These are phyloP conservation scores for Talaromyces wortmannii DNA, from an alignment of 495 filamentous ascomycete species.

Conservation along the genomic window DNA sequence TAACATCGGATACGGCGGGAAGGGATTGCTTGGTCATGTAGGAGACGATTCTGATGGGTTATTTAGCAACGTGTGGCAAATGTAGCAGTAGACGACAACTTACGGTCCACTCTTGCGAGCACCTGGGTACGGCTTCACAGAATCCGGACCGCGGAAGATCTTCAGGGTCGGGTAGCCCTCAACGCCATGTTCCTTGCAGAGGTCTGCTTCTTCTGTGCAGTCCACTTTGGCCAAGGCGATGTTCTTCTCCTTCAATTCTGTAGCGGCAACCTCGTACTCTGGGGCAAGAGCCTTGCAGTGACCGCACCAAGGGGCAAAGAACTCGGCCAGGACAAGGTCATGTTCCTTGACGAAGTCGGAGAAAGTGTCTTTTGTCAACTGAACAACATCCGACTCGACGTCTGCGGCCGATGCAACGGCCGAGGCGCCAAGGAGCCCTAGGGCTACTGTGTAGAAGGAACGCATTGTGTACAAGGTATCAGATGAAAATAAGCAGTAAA, in stretches of 20 bases:
- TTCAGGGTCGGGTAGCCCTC: conserved; percentile 98
- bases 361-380: conserved; percentile 82
- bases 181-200: conserved; percentile 84
- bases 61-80: conserved; percentile 10
- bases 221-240: conserved; percentile 92
- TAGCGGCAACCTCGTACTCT: conserved; percentile 90
- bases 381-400: conserved; percentile 65
- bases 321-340: conserved; percentile 89
- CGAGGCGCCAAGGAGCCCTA: conserved; percentile 53
- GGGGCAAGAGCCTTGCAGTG: conserved; percentile 95
- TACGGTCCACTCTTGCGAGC: conserved; percentile 86
- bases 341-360: conserved; percentile 77
- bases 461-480: conserved; percentile 39
- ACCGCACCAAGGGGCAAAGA: conserved; percentile 98
- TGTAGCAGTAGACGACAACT: conserved; percentile 24
- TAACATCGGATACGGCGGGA: conserved; percentile 79
- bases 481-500: too few species aligned
- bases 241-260: conserved; percentile 88
- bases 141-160: conserved; percentile 93
- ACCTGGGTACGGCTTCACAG: conserved; percentile 74
- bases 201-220: conserved; percentile 88
- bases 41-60: conserved; percentile 53
- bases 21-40: conserved; percentile 99
- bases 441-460: conserved; percentile 45
- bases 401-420: conserved; percentile 57